Conservation (phyloP, 106 monocot genomes). For the Dioscorea dumetorum region DNA sequence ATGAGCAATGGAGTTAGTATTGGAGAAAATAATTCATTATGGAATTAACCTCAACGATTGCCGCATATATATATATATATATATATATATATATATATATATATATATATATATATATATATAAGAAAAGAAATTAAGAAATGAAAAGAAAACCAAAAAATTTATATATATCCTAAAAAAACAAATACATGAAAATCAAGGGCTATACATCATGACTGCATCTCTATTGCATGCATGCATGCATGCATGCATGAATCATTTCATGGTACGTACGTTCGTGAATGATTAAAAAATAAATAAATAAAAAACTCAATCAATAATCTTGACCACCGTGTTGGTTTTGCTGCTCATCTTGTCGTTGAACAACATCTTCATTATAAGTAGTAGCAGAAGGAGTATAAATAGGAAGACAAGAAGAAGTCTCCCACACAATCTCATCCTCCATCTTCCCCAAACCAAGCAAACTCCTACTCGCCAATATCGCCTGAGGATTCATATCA, state of each 20-base stretch:
- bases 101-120: too few species aligned
- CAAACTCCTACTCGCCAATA: constrained; percentile 57
- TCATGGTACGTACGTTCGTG: neutral
- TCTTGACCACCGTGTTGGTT: neutral
- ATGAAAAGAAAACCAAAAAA: neutral
- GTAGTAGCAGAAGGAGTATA: neutral
- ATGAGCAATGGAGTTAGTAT: neutral
- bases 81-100: too few species aligned
- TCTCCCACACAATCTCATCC: constrained; percentile 22
- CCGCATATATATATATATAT: too few species aligned
- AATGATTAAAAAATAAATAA: too few species aligned
- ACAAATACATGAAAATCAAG: too few species aligned
- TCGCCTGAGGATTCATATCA: constrained; percentile 34
- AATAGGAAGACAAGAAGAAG: neutral
- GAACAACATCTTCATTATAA: neutral
- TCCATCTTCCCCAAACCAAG: constrained; percentile 29
- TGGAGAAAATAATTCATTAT: too few species aligned
- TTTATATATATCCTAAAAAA: neutral
- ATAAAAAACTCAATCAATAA: neutral
- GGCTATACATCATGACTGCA: too few species aligned
- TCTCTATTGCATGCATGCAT: neutral
- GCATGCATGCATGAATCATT: neutral
- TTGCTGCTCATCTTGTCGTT: neutral
- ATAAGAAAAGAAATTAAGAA: neutral
- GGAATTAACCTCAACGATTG: too few species aligned